Base-by-base conservation (phyloP, 805 yeast species). In the Ogataea zsoltii region DNA sequence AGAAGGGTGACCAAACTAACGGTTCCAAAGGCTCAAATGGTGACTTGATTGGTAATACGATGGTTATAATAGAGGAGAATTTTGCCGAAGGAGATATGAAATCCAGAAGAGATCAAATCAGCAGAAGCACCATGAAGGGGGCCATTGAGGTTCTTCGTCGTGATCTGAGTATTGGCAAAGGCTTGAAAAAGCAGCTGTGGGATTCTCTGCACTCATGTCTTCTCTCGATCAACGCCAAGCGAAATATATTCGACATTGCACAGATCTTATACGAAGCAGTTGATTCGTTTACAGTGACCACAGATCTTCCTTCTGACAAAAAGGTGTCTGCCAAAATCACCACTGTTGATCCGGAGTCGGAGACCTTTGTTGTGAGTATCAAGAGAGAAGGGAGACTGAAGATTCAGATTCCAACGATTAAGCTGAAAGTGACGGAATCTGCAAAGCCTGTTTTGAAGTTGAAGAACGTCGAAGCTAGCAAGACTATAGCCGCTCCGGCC, bases 261-360 rank as follows among this genome's bases (percentile, higher is more conserved):
- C 79, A 80, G 33, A 75, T 92, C 7, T 65, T 92, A 21, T 87
- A 80, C 55, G 76, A 76, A 32, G 78, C 90, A 6, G 65, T 69
- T 25, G 83, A 85, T 50, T 71, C 79, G 2, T 74, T 83, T 36
- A 58, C 76, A n/a, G 89, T 89, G 2, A 75, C 68, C 3, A 66
- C 90, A 17, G 76, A 80, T 5, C 66, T 82, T 12, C 97, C 97
- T 2, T 75, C 82, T 53, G 81, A 80, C 42, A 83, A 79, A 59
- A 80, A 79, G 52, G 69, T 94, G 18, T 79, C 77, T 7, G 88
- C 89, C 0, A 76, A 74, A 51, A 55, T 77, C 41, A 51, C 72
- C 4, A 51, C 48, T 21, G 55, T 53, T 28, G 41, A 46, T 2
- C 45, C 51, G 2, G 41, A 41, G 2, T 32, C 38, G 3, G 83